Evolutionary conservation across 805 yeast genomes (phyloP).

Genomic region (Lachancea waltii): DNA sequence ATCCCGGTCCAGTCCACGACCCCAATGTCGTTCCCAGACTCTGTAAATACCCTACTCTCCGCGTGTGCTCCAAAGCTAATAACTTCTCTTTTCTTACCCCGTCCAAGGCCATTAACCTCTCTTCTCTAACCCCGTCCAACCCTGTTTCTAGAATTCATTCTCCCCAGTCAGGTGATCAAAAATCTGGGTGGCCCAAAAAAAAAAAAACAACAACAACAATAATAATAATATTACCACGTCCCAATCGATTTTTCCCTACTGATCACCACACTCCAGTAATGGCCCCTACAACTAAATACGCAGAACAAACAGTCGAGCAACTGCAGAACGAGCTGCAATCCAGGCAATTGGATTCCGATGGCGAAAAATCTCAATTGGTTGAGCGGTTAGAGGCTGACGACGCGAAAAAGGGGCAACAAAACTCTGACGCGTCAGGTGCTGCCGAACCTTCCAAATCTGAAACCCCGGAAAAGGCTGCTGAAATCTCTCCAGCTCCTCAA

Average conservation of each 20-base stretch:
- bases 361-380: slow-evolving; percentile 75
- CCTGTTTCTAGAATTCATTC: too few relatives aligned
- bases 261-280: slow-evolving; percentile 3
- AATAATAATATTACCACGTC: too few relatives aligned
- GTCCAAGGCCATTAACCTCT: too few relatives aligned
- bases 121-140: too few relatives aligned
- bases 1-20: too few relatives aligned
- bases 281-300: slow-evolving; percentile 4
- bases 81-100: too few relatives aligned
- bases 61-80: too few relatives aligned
- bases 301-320: slow-evolving; percentile 59
- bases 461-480: slow-evolving; percentile 7
- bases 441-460: slow-evolving; percentile 8
- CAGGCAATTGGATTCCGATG: slow-evolving; percentile 61
- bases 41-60: too few relatives aligned
- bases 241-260: background rate
- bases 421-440: slow-evolving; percentile 9
- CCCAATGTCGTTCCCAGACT: too few relatives aligned
- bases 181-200: too few relatives aligned
- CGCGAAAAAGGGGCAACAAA: slow-evolving; percentile 16
- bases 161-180: too few relatives aligned
- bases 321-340: slow-evolving; percentile 68
- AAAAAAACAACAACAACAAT: too few relatives aligned
- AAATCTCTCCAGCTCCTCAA: slow-evolving; percentile 36
- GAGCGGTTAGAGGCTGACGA: slow-evolving; percentile 44